phyloP scores from a whole-genome alignment of 1,284 basidiomycete genomes.

The Inonotus obliquus region DNA sequence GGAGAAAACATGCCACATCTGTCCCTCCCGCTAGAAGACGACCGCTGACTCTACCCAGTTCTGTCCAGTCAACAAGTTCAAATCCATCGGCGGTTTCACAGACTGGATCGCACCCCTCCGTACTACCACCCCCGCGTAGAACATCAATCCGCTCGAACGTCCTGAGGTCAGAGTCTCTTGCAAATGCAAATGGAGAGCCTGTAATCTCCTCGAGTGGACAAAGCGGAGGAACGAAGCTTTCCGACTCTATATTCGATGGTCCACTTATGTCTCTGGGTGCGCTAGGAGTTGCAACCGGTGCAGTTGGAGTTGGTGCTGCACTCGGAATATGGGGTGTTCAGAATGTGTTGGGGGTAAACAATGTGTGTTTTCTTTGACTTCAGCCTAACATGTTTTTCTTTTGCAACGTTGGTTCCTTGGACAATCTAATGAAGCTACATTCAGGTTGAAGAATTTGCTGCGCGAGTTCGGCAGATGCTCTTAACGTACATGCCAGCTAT shows the following conservation, averaged over 20 bases:
- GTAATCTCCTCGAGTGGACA: too few species aligned
- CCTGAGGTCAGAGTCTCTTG: neutral
- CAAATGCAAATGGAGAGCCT: neutral
- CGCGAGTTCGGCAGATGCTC: constrained; percentile 11
- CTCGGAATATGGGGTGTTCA: constrained; percentile 13
- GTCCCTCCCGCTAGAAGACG: constrained; percentile 1
- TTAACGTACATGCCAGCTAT: constrained; percentile 9
- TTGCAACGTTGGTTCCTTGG: neutral
- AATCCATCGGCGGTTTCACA: neutral
- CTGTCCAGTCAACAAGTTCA: neutral
- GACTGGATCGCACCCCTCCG: neutral
- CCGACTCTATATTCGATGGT: constrained; percentile 4
- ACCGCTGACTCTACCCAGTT: neutral
- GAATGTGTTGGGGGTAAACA: constrained; percentile 12
- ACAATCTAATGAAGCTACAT: neutral
- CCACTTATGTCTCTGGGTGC: constrained; percentile 15
- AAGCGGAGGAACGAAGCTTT: neutral
- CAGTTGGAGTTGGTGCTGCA: constrained; percentile 4
- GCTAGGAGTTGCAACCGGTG: constrained; percentile 16
- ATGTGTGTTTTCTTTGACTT: constrained; percentile 10
- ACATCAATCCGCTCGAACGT: neutral
- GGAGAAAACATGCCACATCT: neutral
- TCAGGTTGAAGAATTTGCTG: constrained; percentile 16
- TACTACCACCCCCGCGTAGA: neutral
- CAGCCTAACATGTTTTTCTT: too few species aligned